Evolutionary conservation across 495 filamentous ascomycete genomes (phyloP), one percentile per base, ranked within the genome.

Genomic region (Glutinoglossum americanum): DNA sequence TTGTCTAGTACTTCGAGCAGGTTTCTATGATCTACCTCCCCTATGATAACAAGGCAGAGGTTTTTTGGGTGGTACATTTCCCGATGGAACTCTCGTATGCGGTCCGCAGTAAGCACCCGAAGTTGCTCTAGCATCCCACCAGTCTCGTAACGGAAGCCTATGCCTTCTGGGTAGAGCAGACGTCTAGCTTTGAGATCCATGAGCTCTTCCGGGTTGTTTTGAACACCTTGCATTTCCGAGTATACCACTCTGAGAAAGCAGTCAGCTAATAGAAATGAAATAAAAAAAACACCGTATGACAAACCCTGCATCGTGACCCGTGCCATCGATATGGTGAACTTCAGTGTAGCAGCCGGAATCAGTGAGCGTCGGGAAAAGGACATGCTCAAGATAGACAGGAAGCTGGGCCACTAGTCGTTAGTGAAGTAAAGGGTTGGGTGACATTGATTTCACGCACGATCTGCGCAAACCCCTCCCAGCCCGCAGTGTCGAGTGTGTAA

Each of bases 11-110:
- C 85, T 1, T 80, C 70, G 45, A 97, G 71, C 53, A 99, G 76
- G 64, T 93, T 72, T 0, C 74, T 69, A 68, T 95, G 88, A 63
- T 94, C 80, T 13, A 93, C 83, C 64, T 94, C 89, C 56, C 92
- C 92, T 54, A 90, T 81, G 54, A 99, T 78, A 35, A 96, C 74
- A 55, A 97, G 66, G 61, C 90, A 94, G 60, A 99, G 69, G 65
- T 99, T 99, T 65, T 87, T 93, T 8, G 93, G 92, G 63, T 95
- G 90, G 63, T 99, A 99, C 93, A 99, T 99, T 57, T 89, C 84
- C 55, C 81, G 81, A 67, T 99, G 92, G 68, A 95, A 99, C 32
- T 76, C 77, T 8, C 93, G 81, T 62, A 99, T 99, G 21, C 87
- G 80, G 54, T 97, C 84, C 2, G 87, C 81, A 1, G 86, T 88